A percentile compares a stretch with the other conserved stretches of the same genome.
phyloP scores from a whole-genome alignment of 2,329 filamentous ascomycete genomes.

The Phialophora tarda region DNA sequence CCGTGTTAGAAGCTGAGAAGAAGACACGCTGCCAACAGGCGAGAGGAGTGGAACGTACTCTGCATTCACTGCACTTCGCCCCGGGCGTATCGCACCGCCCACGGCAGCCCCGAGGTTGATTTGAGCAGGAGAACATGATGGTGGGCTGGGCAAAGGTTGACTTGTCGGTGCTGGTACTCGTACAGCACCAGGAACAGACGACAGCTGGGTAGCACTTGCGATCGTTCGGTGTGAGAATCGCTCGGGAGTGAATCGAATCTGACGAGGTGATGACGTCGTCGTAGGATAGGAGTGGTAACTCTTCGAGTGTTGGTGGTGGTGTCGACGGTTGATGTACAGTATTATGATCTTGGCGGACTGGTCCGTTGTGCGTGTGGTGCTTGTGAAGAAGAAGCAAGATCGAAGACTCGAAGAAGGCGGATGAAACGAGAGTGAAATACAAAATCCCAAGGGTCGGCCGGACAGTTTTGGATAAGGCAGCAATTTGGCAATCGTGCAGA shows the following conservation, averaged over 20 bases:
- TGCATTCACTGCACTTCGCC: constrained; percentile 53
- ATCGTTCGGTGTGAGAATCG: neutral
- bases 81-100: constrained; percentile 52
- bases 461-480: constrained; percentile 4
- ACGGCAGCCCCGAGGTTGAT: constrained; percentile 55
- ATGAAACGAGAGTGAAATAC: constrained; percentile 18
- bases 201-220: neutral
- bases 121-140: constrained; percentile 55
- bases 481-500: constrained; percentile 8
- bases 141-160: neutral
- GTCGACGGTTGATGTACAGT: constrained; percentile 4
- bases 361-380: neutral
- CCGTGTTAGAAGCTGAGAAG: constrained; percentile 24
- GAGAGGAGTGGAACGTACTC: constrained; percentile 45
- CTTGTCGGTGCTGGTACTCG: neutral
- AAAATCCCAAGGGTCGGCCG: neutral
- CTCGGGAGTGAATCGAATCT: neutral
- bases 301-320: neutral
- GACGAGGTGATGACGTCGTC: neutral
- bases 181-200: neutral
- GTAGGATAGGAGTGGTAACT: neutral
- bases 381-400: constrained; percentile 13
- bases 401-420: constrained; percentile 17
- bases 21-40: neutral
- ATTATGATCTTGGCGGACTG: neutral